phyloP scores from a whole-genome alignment of 2,329 filamentous ascomycete species.

The Exophiala bonariae region DNA sequence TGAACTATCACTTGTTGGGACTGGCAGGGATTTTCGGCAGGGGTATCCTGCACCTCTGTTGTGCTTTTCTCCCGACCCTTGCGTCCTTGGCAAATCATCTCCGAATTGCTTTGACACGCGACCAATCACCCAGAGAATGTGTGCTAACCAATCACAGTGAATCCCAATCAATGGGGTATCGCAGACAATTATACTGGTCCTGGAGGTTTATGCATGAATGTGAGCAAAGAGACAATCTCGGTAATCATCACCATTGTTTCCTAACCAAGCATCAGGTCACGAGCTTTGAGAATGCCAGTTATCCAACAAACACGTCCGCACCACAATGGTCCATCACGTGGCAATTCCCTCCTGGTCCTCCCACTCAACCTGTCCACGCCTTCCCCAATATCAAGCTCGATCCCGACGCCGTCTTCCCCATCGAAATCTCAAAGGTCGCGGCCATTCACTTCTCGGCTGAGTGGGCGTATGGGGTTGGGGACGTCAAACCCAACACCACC shows the following conservation, averaged over 20 bases:
- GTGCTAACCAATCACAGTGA: slow-evolving; percentile 41
- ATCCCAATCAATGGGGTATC: slow-evolving; percentile 59
- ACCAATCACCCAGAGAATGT: slow-evolving; percentile 12
- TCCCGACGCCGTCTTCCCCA: slow-evolving; percentile 43
- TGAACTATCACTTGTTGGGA: slow-evolving; percentile 6
- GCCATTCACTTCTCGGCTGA: slow-evolving; percentile 47
- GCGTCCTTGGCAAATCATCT: slow-evolving; percentile 1
- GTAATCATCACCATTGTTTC: not conserved
- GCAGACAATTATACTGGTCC: slow-evolving; percentile 30
- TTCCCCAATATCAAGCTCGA: slow-evolving; percentile 56
- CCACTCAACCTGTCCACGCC: slow-evolving; percentile 52
- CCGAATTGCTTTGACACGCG: not conserved
- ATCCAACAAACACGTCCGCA: slow-evolving; percentile 47
- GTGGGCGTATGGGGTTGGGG: slow-evolving; percentile 54
- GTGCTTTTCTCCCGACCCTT: not conserved
- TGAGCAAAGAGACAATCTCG: slow-evolving; percentile 35
- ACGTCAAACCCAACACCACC: slow-evolving; percentile 38
- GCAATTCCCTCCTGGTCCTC: slow-evolving; percentile 48
- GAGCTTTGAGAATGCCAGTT: slow-evolving; percentile 52
- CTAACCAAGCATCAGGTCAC: slow-evolving; percentile 37
- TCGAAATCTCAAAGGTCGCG: slow-evolving; percentile 40
- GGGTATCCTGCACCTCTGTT: slow-evolving; percentile 1
- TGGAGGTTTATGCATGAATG: slow-evolving; percentile 54
- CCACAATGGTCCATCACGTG: slow-evolving; percentile 56
- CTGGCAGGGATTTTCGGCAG: slow-evolving; percentile 5